Conservation (phyloP, 208 protist genomes). For the Leishmania gerbilli region DNA sequence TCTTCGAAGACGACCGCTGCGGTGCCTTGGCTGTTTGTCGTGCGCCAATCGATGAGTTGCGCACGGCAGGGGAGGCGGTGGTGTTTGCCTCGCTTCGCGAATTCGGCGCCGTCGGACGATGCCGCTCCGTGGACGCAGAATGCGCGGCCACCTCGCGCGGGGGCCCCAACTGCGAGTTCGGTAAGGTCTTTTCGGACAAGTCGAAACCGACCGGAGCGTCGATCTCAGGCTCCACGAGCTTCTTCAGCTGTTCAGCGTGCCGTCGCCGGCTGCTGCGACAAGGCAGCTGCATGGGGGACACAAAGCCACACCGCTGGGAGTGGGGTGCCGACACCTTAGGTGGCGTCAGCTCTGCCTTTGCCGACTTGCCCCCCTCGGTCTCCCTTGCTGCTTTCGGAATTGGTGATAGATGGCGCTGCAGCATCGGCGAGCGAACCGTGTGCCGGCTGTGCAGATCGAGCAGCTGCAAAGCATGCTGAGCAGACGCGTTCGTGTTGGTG, state of each 20-base stretch:
- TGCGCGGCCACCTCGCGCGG: slow-evolving; percentile 12
- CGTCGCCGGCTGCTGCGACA: neutral
- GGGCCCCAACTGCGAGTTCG: neutral
- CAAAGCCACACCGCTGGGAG: neutral
- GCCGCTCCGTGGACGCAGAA: slow-evolving; percentile 3
- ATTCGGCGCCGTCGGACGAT: slow-evolving; percentile 5
- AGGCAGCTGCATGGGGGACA: slow-evolving; percentile 15
- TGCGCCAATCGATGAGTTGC: slow-evolving; percentile 4
- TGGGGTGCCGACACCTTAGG: neutral
- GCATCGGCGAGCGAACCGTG: slow-evolving; percentile 2
- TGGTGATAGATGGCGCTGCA: slow-evolving; percentile 4
- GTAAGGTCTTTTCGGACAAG: neutral
- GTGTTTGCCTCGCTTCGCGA: neutral
- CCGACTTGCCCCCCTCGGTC: neutral
- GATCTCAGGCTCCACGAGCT: neutral
- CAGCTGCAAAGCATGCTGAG: slow-evolving; percentile 22
- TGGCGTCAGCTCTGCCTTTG: too few relatives aligned
- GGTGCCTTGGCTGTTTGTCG: neutral
- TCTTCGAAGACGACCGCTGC: slow-evolving; percentile 7
- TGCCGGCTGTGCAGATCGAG: slow-evolving; percentile 18
- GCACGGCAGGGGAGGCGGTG: neutral
- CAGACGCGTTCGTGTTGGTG: slow-evolving; percentile 4
- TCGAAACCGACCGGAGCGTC: neutral
- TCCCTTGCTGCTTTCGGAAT: neutral
- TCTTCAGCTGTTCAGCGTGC: neutral